These are phyloP conservation scores for Uronychia binucleata DNA, from an alignment of 73 alveolate species.

Conservation along the genomic window DNA sequence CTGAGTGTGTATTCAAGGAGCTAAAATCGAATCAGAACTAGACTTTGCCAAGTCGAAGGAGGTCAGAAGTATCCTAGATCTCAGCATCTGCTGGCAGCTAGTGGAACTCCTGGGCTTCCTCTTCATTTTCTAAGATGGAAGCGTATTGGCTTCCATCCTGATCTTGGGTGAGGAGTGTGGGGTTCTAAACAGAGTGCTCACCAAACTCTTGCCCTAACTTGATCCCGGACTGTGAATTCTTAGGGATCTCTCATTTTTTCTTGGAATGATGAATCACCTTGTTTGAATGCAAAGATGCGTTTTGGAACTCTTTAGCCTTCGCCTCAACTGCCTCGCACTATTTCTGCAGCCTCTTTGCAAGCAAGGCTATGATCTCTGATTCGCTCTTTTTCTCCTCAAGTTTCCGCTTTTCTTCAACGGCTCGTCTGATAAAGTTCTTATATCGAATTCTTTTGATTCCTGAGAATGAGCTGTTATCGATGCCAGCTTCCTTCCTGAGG, in stretches of 20 bases:
- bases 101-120: too few relatives aligned
- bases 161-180: too few relatives aligned
- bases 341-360: neutral
- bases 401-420: neutral
- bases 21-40: neutral
- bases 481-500: neutral
- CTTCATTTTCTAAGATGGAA: too few relatives aligned
- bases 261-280: too few relatives aligned
- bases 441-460: neutral
- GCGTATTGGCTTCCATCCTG: too few relatives aligned
- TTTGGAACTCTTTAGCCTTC: neutral
- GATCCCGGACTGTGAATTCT: too few relatives aligned
- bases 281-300: too few relatives aligned
- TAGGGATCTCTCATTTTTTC: too few relatives aligned
- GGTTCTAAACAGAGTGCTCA: too few relatives aligned
- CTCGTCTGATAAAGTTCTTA: neutral
- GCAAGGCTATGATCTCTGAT: neutral
- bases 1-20: neutral
- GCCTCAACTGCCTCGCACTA: neutral
- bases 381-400: neutral
- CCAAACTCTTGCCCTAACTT: too few relatives aligned
- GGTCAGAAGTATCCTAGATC: neutral
- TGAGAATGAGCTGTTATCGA: neutral
- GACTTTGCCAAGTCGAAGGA: neutral
- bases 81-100: too few relatives aligned